Base-by-base conservation (phyloP, 78 protist species). In the Guillardia theta region DNA sequence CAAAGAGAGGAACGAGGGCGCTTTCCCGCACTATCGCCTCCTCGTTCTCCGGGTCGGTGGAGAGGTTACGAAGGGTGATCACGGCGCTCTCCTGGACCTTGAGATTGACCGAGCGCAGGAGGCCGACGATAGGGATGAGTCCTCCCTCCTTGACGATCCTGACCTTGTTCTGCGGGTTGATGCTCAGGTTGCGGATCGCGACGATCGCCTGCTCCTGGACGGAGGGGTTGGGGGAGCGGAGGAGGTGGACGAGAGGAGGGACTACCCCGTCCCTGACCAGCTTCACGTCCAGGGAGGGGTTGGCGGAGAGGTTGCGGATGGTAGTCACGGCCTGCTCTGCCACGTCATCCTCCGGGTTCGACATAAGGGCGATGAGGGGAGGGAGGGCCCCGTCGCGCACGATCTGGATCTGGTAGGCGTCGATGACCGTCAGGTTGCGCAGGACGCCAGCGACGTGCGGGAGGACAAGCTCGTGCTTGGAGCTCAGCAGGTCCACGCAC, bases 121-220 rank as follows among this genome's bases (percentile, higher is more conserved):
- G 83, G 4, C 83, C 83, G 83, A 70, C 83, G 41, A 70, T 70
- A 33, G 90, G 90, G 53, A 80, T 48, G 44, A 80, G 46, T 3
- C 90, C 90, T 37, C 90, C 90, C 53, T 80, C 90, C 90, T 80
- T 44, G 45, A 80, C 90, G 50, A 80, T 39, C 43, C 90, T 46
- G 33, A 44, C 46, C 19, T 39, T 44, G 90, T 80, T 80, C 53
- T 80, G 53, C 43, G 46, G 46, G 90, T 80, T 80, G 53, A 80
- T 44, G 50, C 53, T n/a, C 44, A 80, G 90, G 90, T 80, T 80
- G 45, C 90, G 90, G 53, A 80, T 44, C 53, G 53, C 46, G 24
- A 39, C 90, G 33, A 80, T 44, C 90, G 90, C 90, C 90, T 80
- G 90, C 90, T 80, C 90, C 48, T 80, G 90, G 58, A 80, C 90